Base-by-base conservation (phyloP, 352 stramenopile genomes). In the Lagenidium sp. region DNA sequence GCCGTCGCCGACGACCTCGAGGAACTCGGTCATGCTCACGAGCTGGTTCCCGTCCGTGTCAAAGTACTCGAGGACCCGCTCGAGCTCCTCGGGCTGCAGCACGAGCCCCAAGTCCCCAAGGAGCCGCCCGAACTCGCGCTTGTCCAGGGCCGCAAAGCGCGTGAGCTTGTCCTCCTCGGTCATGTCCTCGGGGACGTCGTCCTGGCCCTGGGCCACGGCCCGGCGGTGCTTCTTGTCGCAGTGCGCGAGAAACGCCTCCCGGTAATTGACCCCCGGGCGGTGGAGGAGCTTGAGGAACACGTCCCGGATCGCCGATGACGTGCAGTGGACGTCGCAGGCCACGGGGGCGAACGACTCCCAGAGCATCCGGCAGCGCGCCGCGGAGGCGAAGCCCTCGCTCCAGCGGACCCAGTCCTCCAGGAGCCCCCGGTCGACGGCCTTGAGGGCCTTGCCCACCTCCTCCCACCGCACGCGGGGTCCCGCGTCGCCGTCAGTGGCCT, bases 271-370 rank as follows among this genome's bases (percentile, higher is more conserved):
- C 30, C 83, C 79, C 18, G 77, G 80, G n/a, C 80, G 76, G 49
- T 94, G 80, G 16, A 96, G 63, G 25, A 96, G 62, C 64, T 96
- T 96, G 36, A 96, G 66, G 36, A 96, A 94, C 24, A 94, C 77
- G 45, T 94, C 82, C 18, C 85, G 82, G 22, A 95, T 67, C 4
- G 80, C 73, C 10, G 80, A 95, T 23, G 82, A 94, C 16, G 78
- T 76, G 50, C 72, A 89, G 60, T 95, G 85, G 0, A 93, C 82
- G 47, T 96, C 86, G 51, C 86, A 96, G 8, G 80, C 75, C 16
- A 85, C 57, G 0, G 86, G 87, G 15, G 66, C 41, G 41, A 95
- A 92, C 35, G 65, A 83, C 45, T 96, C 83, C 86, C 85, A 96
- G 22, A 94, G 56, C 40, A 85, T 67, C 18, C 83, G 78, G 43